Evolutionary conservation across 2,329 filamentous ascomycete genomes (phyloP).

Genomic region (Arthrinium phaeospermum): DNA sequence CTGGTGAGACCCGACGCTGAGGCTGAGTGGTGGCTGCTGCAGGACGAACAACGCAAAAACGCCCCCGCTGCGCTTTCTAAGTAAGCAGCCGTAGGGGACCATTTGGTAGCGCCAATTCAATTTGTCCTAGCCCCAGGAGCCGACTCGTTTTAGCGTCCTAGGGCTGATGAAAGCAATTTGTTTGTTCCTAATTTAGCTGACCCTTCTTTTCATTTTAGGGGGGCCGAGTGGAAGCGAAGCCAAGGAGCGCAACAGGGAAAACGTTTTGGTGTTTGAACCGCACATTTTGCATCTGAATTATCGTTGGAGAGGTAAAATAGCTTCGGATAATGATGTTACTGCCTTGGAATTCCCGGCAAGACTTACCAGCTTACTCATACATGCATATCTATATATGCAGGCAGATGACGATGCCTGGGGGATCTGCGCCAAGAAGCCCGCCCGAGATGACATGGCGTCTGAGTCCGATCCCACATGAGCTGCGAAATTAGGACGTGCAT

Average conservation of each 20-base stretch:
- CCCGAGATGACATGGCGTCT: not conserved
- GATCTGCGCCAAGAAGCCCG: not conserved
- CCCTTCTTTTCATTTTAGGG: not conserved
- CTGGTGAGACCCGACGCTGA: not conserved
- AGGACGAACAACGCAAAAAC: not conserved
- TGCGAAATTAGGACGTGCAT: not conserved
- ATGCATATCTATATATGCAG: not conserved
- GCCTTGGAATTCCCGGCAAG: too few species aligned
- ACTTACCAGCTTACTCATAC: not conserved
- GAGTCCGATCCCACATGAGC: not conserved
- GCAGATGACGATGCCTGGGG: not conserved
- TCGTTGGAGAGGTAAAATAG: too few species aligned
- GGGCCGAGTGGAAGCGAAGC: not conserved
- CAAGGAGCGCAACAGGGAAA: not conserved
- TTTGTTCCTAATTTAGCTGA: not conserved
- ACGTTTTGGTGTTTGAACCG: not conserved
- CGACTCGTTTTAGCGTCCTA: not conserved
- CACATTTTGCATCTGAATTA: not conserved
- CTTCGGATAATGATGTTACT: not conserved
- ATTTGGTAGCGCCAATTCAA: not conserved
- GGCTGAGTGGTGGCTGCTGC: not conserved
- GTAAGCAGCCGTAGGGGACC: not conserved
- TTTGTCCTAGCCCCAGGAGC: not conserved
- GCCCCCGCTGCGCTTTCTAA: not conserved
- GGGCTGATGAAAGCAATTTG: conserved; percentile 15